A percentile compares a stretch with the other conserved stretches of the same genome.
These are phyloP conservation scores for Eucalyptus coolabah DNA, from an alignment of 345 rosid species.

Conservation along the genomic window DNA sequence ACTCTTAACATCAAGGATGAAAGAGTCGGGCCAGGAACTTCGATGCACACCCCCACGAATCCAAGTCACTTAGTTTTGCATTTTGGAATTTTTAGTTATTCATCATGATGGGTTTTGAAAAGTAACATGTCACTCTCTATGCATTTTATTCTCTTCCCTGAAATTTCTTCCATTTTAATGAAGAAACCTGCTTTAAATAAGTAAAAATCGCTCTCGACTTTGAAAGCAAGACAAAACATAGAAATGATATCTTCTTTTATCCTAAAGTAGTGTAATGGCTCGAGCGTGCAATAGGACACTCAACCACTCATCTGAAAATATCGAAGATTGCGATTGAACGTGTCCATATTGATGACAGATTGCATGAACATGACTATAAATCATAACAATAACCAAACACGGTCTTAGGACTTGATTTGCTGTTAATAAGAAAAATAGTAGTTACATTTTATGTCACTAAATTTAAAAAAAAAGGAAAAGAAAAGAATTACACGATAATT, in stretches of 20 bases:
- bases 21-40: neutral
- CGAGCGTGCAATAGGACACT: fast-evolving
- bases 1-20: neutral
- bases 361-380: no score
- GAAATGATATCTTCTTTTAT: neutral
- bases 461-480: no score
- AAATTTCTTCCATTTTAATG: neutral
- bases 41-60: neutral
- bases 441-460: no score
- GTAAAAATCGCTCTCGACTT: neutral
- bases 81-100: neutral
- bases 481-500: neutral
- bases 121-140: neutral
- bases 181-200: neutral
- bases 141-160: neutral
- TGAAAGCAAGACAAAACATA: neutral
- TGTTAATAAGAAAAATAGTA: no score
- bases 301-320: neutral
- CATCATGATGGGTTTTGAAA: neutral
- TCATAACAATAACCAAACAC: fast-evolving
- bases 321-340: fast-evolving
- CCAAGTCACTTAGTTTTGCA: neutral
- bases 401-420: neutral
- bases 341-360: no score
- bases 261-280: neutral